phyloP scores from a whole-genome alignment of 306 rosid genomes.

The Inga leiocalycina region DNA sequence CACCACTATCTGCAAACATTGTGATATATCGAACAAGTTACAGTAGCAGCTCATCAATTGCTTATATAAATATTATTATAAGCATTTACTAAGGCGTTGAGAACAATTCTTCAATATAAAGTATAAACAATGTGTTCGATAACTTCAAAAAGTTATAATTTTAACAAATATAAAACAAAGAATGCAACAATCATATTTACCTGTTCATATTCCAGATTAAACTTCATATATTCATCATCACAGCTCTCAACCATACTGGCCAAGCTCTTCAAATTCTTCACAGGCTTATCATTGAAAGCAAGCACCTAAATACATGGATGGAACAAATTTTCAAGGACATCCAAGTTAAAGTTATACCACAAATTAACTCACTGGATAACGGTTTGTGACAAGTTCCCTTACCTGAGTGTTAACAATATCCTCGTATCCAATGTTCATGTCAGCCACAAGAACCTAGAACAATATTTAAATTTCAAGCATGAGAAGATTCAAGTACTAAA shows the following conservation, averaged over 20 bases:
- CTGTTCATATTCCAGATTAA: constrained; percentile 85
- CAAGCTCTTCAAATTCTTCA: constrained; percentile 76
- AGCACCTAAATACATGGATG: constrained; percentile 50
- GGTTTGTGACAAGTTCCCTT: constrained; percentile 1
- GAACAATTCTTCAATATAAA: not conserved
- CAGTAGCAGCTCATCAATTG: not conserved
- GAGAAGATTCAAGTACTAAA: constrained; percentile 9
- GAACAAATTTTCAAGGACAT: constrained; percentile 3
- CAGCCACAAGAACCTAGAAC: constrained; percentile 81
- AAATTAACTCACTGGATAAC: not conserved
- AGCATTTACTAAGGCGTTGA: not conserved
- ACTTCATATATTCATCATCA: constrained; percentile 68
- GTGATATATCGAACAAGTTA: not conserved
- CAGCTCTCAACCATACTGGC: constrained; percentile 82
- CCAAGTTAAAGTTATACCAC: not conserved
- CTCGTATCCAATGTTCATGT: constrained; percentile 91
- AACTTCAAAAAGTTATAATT: not conserved
- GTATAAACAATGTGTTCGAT: not conserved
- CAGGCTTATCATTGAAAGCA: constrained; percentile 82
- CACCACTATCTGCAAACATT: constrained; percentile 57
- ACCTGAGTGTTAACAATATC: constrained; percentile 92
- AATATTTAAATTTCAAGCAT: constrained; percentile 21
- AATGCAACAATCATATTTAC: constrained; percentile 35
- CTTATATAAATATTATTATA: not conserved
- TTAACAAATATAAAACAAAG: not conserved